A percentile compares a stretch with the other conserved stretches of the same genome.
These are phyloP conservation scores for Porcisia deanei DNA, from an alignment of 208 protist genomes.

Conservation along the genomic window DNA sequence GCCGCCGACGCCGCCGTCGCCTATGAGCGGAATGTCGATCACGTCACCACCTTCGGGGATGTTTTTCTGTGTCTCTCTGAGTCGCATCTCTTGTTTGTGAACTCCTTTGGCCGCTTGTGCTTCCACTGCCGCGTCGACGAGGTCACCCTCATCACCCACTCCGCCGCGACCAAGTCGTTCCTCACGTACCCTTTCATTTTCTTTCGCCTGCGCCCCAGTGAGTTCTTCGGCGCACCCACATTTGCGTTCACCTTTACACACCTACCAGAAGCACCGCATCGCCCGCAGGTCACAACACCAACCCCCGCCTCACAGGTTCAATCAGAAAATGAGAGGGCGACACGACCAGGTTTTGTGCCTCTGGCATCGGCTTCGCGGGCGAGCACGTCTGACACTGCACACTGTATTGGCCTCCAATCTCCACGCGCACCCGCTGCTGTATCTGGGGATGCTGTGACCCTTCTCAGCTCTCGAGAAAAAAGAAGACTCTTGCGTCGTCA, in stretches of 20 bases:
- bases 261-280: conserved; percentile 17
- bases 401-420: neutral
- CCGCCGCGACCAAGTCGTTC: conserved; percentile 12
- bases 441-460: neutral
- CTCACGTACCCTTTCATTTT: conserved; percentile 15
- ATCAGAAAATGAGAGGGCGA: neutral
- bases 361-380: neutral
- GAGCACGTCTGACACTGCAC: neutral
- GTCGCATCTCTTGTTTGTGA: conserved; percentile 42
- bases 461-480: conserved; percentile 5
- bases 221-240: conserved; percentile 17
- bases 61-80: conserved; percentile 40
- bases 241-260: conserved; percentile 22
- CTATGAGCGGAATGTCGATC: neutral
- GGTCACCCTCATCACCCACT: conserved; percentile 35
- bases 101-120: conserved; percentile 43
- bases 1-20: neutral
- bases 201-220: conserved; percentile 16
- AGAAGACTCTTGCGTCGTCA: conserved; percentile 13
- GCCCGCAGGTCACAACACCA: neutral
- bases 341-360: neutral
- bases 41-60: conserved; percentile 33
- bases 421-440: neutral
- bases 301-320: neutral
- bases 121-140: conserved; percentile 42